Evolutionary conservation across 1,284 basidiomycete species (phyloP), one percentile per base, ranked within the genome.

Genomic region (Cryptococcus sp.): DNA sequence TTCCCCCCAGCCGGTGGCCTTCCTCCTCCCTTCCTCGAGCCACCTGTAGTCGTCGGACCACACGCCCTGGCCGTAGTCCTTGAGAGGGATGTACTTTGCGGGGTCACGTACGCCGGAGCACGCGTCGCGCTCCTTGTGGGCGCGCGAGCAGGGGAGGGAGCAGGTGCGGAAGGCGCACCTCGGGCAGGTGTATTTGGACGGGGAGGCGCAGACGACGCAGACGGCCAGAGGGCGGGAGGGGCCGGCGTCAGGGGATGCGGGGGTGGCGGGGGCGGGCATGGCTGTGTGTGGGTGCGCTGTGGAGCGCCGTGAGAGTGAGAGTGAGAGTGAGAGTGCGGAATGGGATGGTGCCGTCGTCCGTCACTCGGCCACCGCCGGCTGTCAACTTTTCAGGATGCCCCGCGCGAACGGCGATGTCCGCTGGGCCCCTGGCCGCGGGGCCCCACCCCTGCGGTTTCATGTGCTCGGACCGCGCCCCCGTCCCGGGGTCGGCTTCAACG

Each of bases 41-140:
- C 85, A 92, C 18, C 82, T 81, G 72, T 91, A 93, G 75, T 94
- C 91, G 65, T 85, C 82, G 83, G 90, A 87, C 83, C 93, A 85
- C 20, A 83, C 81, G 12, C 88, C 87, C 81, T 88, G 90, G 2
- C 83, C 82, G 67, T 91, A 93, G 60, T 84, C 70, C 59, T 88
- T 89, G 82, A 91, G 85, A 5, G 86, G 83, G 15, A 93, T 84
- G 68, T 85, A 91, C 4, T 81, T 82, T 0, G 81, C 84, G 62
- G 85, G 87, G 78, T 93, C 82, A 53, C 90, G 84, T 61, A 84
- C 77, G 7, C 90, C 91, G 0, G 82, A 82, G 72, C 90, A 93
- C 15, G 80, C 80, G 15, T 80, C 81, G 5, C 68, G 60, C 4
- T 77, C 60, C 72, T 92, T 93, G 79, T 93, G 90, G 9, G 78